Conservation (phyloP, 345 rosid genomes). For the thale cress (Arabidopsis thaliana) region TAIR10.1 NC_003071.7:724501-725000, state of each 20-base stretch:
- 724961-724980: conserved; percentile 8
- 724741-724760: too few species aligned
- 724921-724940: neutral
- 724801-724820: neutral
- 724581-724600: neutral
- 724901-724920: neutral
- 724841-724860: neutral
- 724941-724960: conserved; percentile 11
- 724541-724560: neutral
- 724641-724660: neutral
- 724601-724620: neutral
- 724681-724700: too few species aligned
- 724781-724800: neutral
- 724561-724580: neutral
- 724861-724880: fast-evolving
- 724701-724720: too few species aligned
- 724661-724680: too few species aligned
- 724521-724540: neutral
- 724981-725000: neutral
- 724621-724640: neutral
- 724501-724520: neutral
- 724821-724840: neutral
- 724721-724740: too few species aligned
- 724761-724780: too few species aligned
- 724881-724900: neutral